These are phyloP conservation scores for Picea abies DNA, from an alignment of 83 land plant genomes.

Conservation along the genomic window DNA sequence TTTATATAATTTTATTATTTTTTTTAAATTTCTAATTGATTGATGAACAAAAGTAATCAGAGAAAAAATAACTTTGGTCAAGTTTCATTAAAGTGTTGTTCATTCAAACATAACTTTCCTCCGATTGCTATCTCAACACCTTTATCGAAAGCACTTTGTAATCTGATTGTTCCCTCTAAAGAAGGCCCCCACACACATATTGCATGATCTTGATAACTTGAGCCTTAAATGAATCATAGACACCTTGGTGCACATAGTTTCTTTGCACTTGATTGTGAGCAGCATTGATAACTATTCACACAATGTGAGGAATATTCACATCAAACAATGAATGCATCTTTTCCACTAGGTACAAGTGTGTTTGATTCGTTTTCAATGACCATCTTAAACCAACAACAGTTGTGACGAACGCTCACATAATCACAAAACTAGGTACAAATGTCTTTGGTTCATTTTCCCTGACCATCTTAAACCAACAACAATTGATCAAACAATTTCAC, in stretches of 20 bases:
- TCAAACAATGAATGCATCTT: conserved; percentile 78
- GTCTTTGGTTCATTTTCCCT: conserved; percentile 84
- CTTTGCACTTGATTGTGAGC: conserved; percentile 94
- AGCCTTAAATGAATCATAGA: conserved; percentile 66
- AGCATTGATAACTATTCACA: conserved; percentile 78
- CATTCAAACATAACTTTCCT: conserved; percentile 43
- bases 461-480: conserved; percentile 82
- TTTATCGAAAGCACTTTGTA: conserved; percentile 90
- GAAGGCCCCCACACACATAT: conserved; percentile 89
- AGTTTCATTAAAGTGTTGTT: too few relatives aligned
- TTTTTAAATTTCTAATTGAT: too few relatives aligned
- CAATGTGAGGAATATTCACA: conserved; percentile 83
- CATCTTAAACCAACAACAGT: conserved; percentile 20
- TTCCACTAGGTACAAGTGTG: conserved; percentile 33
- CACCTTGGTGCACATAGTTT: conserved; percentile 77
- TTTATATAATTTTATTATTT: too few relatives aligned
- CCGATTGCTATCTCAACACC: conserved; percentile 83
- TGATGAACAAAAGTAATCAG: too few relatives aligned
- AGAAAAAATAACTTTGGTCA: too few relatives aligned
- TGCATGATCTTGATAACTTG: conserved; percentile 71
- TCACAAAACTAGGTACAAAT: conserved; percentile 94
- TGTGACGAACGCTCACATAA: conserved; percentile 76
- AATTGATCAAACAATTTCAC: conserved; percentile 88
- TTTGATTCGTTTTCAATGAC: too few relatives aligned
- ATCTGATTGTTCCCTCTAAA: conserved; percentile 64